These are phyloP conservation scores for Rhynchospora breviuscula DNA, from an alignment of 176 grass and related monocot species.

Conservation along the genomic window DNA sequence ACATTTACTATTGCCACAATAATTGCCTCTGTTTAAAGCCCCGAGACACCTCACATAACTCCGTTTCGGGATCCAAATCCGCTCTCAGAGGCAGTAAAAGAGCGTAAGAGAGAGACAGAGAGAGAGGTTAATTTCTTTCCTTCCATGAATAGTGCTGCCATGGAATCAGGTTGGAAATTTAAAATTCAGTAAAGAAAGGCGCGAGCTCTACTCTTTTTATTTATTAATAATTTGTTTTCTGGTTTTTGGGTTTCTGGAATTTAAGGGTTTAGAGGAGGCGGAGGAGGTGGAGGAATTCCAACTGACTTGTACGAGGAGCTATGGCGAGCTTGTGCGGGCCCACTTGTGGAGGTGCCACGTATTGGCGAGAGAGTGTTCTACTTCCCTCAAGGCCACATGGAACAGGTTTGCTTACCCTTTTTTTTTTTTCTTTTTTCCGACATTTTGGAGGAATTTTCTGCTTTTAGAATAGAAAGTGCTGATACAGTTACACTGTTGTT, in stretches of 20 bases:
- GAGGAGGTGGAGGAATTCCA: background rate
- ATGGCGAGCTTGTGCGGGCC: constrained; percentile 88
- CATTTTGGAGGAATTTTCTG: constrained; percentile 1
- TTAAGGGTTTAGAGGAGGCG: constrained; percentile 23
- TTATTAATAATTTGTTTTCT: background rate
- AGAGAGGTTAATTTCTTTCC: background rate
- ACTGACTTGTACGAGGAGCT: constrained; percentile 54
- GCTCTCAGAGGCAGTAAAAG: background rate
- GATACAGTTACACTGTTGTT: background rate
- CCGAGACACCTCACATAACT: constrained; percentile 9
- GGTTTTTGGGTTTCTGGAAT: background rate
- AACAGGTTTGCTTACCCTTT: constrained; percentile 45
- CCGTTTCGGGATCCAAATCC: constrained; percentile 20
- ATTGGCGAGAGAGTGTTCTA: constrained; percentile 68
- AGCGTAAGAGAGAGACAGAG: background rate
- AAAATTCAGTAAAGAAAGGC: constrained; percentile 5
- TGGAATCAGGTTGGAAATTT: constrained; percentile 24
- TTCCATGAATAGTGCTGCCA: background rate
- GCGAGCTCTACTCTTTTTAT: background rate
- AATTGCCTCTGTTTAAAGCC: constrained; percentile 17
- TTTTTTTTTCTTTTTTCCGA: background rate
- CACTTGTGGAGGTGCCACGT: constrained; percentile 79
- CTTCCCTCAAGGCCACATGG: constrained; percentile 97
- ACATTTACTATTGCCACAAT: background rate
- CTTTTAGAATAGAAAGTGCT: background rate